phyloP scores from a whole-genome alignment of 352 stramenopile genomes.

The Elongisporangium prolatum region DNA sequence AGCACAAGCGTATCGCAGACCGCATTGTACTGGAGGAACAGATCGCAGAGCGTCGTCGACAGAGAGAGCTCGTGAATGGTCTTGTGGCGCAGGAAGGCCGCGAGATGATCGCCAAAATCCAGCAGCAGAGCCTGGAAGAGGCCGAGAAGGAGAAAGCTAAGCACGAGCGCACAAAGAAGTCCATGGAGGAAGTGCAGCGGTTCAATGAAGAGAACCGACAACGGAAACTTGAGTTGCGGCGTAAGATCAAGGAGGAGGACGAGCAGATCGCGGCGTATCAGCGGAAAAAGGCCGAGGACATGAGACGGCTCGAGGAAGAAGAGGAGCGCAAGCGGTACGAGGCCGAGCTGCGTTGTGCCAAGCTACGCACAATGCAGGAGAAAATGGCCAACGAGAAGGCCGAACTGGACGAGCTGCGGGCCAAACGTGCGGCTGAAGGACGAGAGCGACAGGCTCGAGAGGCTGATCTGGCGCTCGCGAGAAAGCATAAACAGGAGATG shows the following conservation, averaged over 20 bases:
- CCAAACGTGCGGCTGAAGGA: conserved; percentile 86
- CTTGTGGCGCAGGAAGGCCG: conserved; percentile 73
- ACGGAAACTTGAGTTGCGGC: conserved; percentile 55
- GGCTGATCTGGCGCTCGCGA: conserved; percentile 71
- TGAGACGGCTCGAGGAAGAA: conserved; percentile 57
- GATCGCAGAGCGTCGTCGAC: conserved; percentile 52
- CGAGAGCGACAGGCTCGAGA: conserved; percentile 84
- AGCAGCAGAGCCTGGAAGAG: conserved; percentile 61
- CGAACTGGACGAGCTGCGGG: conserved; percentile 91
- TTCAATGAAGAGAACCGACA: conserved; percentile 59
- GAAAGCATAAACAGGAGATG: conserved; percentile 87
- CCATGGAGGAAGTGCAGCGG: conserved; percentile 68
- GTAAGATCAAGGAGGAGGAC: conserved; percentile 76
- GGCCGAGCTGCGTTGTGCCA: conserved; percentile 68
- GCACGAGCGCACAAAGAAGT: conserved; percentile 39
- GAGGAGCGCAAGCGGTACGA: conserved; percentile 60
- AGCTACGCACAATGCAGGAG: conserved; percentile 79
- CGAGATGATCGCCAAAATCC: conserved; percentile 87
- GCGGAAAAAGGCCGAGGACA: conserved; percentile 66
- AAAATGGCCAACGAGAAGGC: conserved; percentile 84
- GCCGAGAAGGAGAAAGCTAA: conserved; percentile 69
- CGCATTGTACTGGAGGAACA: conserved; percentile 88
- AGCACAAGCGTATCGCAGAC: conserved; percentile 76
- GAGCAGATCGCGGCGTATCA: conserved; percentile 67
- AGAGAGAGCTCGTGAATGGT: conserved; percentile 39